Conservation (phyloP, 2,329 filamentous ascomycete species). For the Phialophora macrospora region DNA sequence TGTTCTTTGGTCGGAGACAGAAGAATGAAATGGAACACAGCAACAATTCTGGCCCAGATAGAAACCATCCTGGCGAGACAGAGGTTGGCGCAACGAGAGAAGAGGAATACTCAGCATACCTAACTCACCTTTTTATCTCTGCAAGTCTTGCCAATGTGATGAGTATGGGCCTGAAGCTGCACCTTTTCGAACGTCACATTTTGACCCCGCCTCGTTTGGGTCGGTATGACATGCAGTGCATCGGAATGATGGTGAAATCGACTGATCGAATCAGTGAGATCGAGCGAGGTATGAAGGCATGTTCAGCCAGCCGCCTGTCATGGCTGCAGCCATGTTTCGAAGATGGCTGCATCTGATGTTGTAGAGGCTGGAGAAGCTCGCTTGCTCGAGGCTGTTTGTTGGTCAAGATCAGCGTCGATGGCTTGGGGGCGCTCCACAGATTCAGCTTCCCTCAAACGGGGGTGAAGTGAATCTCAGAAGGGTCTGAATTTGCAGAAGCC, state of each 20-base stretch:
- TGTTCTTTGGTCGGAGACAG: slow-evolving; percentile 2
- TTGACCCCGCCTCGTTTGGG: not conserved
- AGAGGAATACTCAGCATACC: not conserved
- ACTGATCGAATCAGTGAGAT: not conserved
- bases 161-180: not conserved
- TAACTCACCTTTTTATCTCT: not conserved
- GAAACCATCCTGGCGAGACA: not conserved
- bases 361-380: not conserved
- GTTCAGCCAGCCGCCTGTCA: slow-evolving; percentile 11
- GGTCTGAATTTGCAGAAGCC: not conserved
- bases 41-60: slow-evolving; percentile 5
- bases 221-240: not conserved
- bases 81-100: not conserved
- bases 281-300: not conserved
- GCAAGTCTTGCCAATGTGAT: not conserved
- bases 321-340: not conserved
- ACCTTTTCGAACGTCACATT: not conserved
- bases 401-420: not conserved
- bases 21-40: slow-evolving; percentile 4
- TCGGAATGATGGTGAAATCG: not conserved
- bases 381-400: not conserved
- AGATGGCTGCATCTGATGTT: not conserved
- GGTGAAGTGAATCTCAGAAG: not conserved
- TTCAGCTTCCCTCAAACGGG: not conserved
- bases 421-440: not conserved